Evolutionary conservation across 2,329 filamentous ascomycete species (phyloP), one percentile per base, ranked within the genome.

Genomic region (Nakataea oryzae): DNA sequence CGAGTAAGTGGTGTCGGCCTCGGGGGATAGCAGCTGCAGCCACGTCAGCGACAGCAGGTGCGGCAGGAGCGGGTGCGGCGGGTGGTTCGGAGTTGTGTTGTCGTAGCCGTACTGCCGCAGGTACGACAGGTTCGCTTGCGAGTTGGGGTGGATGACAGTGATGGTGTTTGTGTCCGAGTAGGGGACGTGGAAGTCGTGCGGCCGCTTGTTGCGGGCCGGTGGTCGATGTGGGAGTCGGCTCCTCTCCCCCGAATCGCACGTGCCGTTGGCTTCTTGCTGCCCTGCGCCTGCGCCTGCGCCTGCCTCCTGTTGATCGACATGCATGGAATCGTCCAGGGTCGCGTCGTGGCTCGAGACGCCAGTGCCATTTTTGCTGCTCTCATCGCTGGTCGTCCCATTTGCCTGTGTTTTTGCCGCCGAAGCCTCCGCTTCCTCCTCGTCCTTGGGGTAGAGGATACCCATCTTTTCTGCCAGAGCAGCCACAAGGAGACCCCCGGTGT

Each of bases 101-200:
- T 96, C 91, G 76, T 87, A 97, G 73, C 86, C 86, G 76, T 96
- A 97, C 79, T 96, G 96, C 72, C 90, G 90, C 26, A 99, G 82
- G 59, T 95, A 83, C 24, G 87, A 87, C 63, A 97, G 84, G 72
- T 97, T 97, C 2, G 92, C 90, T 73, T 96, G 92, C 32, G 88
- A 84, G 73, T 93, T 91, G 60, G 87, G 77, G 74, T 96, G 92
- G 41, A 96, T 75, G 60, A 96, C 74, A 1, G 92, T 96, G 66
- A 91, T 85, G 64, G 87, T 93, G 75, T 91, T 96, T 65, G 82
- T 86, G 60, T 75, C 78, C 30, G 86, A 86, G 70, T 83, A 91
- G 66, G 89, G 84, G 30, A 87, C 83, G 62, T 86, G 82, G 59
- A 84, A 80, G 65, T 86, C 82, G 65, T 78, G 60, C 75, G 62